Base-by-base conservation (phyloP, 176 grass and related monocot genomes). In the Puccinellia tenuiflora region DNA sequence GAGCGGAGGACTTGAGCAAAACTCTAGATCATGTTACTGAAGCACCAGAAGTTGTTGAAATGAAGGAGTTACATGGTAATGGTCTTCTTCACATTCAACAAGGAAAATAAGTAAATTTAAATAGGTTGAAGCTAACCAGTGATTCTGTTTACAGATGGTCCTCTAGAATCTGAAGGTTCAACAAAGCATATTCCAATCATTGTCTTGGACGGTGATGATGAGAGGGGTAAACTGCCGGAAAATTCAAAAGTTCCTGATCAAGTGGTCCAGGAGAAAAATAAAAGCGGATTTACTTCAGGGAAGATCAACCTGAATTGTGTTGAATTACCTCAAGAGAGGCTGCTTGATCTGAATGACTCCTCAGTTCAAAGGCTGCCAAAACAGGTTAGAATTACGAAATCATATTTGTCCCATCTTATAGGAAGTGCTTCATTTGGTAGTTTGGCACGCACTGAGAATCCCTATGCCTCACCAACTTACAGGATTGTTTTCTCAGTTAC, bases 81-180 rank as follows among this genome's bases (percentile, higher is more conserved):
- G 82, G 43, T 33, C 33, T 68, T 70, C 39, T 28, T 33, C 50
- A 22, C 46, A 68, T 22, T 31, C 25, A 20, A 40, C 88, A 74
- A 73, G 13, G 24, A 56, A 66, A 54, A 73, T 48, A 79, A 60
- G 9, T 85, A 45, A 65, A 83, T 56, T 73, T 50, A 42, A 60
- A 81, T 68, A 75, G 31, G 65, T 38, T n/a, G 61, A 89, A 89
- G 70, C 73, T 66, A 38, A 29, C 40, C 5, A 56, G 29, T 40
- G 59, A 64, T 68, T 74, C 17, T 80, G 40, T 51, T 43, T 5
- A 24, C 51, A 86, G 88, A 91, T 74, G 85, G 89, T 78, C 33
- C 84, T 84, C 66, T 86, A 75, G 90, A 90, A 75, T 94, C 92
- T 21, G 79, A 90, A 86, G 87, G 75, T 76, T 92, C 82, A 59